Evolutionary conservation across 2,329 filamentous ascomycete species (phyloP), one percentile per base, ranked within the genome.

Genomic region (Fusarium nurragi): DNA sequence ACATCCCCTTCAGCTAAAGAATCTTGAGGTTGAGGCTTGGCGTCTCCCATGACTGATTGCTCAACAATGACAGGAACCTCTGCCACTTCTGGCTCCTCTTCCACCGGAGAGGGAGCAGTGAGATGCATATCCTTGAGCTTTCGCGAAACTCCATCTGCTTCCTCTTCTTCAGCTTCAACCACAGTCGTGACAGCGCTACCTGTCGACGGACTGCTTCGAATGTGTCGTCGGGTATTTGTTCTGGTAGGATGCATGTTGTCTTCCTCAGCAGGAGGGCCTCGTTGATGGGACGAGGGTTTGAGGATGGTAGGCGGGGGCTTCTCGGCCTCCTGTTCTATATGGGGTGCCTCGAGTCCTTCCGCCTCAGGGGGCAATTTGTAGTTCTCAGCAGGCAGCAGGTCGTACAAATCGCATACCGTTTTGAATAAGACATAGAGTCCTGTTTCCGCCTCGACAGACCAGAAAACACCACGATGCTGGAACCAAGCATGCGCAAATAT

Each of bases 401-500:
- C 90, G 77, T 97, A 97, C 70, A 90, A 85, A 76, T 99, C 95
- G 77, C 94, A 98, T 21, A 98, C 94, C 0, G 91, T 95, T 83
- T 97, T 98, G 84, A 98, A 99, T 73, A 99, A 90, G 56, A 97
- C 87, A 76, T 99, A 99, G 12, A 99, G 81, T 1, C 95, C 95
- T n/a, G 92, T 93, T 75, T 93, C 88, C 11, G 87, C 87, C 79
- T 99, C 95, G 2, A 98, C 90, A 37, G 91, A 88, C 93, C 94
- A 98, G 77, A 98, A 99, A 50, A 97, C 92, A 53, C 91, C 90
- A 41, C 94, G 88, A 77, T 99, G 95, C 79, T 97, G 93, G 77
- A 97, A 99, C 95, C 95, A 99, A 9, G 95, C 95, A 76, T 99
- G 95, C 43, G 95, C 95, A 75, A 98, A 99, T 78, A 99, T 98